A percentile compares a stretch with the other conserved stretches of the same genome.
Conservation (phyloP, 2,329 filamentous ascomycete genomes). For the Conoideocrella luteorostrata region DNA sequence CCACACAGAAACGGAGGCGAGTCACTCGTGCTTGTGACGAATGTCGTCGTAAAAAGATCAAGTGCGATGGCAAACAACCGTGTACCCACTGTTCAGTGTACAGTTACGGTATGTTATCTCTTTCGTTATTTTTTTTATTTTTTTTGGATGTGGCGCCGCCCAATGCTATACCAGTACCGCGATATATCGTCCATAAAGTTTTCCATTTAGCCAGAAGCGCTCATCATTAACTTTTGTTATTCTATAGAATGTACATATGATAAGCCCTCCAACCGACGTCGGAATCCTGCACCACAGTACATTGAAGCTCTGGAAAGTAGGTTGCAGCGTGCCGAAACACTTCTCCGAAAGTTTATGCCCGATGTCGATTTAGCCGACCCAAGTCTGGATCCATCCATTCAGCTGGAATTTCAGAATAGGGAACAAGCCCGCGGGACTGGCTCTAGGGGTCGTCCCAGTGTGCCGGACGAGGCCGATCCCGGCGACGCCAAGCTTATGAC, state of each 20-base stretch:
- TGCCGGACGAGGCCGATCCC: conserved; percentile 29
- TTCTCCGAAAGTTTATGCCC: conserved; percentile 74
- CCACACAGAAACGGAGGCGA: conserved; percentile 68
- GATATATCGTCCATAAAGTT: neutral
- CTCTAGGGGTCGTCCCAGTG: conserved; percentile 33
- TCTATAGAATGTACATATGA: conserved; percentile 86
- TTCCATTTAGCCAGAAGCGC: neutral
- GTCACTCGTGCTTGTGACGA: conserved; percentile 79
- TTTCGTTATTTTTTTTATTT: no score
- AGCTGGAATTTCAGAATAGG: conserved; percentile 59
- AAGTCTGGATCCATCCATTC: conserved; percentile 68
- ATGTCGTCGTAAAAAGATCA: conserved; percentile 80
- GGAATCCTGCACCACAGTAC: conserved; percentile 88
- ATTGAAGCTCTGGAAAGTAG: conserved; percentile 82
- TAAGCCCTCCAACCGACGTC: conserved; percentile 83
- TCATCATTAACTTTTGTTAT: neutral
- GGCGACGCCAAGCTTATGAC: conserved; percentile 75
- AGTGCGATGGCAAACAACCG: conserved; percentile 79
- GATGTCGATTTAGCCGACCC: conserved; percentile 82
- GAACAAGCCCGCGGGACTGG: conserved; percentile 44
- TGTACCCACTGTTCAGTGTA: conserved; percentile 97
- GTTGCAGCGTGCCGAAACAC: conserved; percentile 72
- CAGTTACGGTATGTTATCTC: conserved; percentile 75
- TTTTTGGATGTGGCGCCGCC: no score
- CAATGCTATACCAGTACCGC: no score